Evolutionary conservation across 2,329 filamentous ascomycete species (phyloP).

Genomic region (Saccharata proteae): DNA sequence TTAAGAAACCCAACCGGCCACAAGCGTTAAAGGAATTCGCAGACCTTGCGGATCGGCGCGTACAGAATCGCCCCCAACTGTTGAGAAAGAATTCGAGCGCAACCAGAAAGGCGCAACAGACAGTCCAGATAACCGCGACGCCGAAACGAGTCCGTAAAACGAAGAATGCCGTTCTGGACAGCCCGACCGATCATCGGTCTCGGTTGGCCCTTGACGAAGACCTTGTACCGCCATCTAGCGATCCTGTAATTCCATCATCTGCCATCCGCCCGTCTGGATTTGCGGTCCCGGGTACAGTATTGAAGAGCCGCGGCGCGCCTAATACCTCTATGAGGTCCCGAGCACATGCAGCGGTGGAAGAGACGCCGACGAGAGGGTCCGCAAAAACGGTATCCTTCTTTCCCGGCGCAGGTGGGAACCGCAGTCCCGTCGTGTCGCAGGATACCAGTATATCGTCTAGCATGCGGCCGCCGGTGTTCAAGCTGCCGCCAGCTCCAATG

Average conservation of each 20-base stretch:
- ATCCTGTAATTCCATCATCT: slow-evolving; percentile 29
- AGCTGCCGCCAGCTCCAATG: slow-evolving; percentile 12
- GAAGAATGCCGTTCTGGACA: slow-evolving; percentile 13
- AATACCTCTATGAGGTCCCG: too few species aligned
- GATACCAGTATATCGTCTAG: not conserved
- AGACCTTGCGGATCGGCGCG: slow-evolving; percentile 53
- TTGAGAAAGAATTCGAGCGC: slow-evolving; percentile 13
- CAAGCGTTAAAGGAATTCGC: slow-evolving; percentile 55
- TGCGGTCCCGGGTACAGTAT: slow-evolving; percentile 16
- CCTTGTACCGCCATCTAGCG: slow-evolving; percentile 15
- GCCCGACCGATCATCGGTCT: slow-evolving; percentile 8
- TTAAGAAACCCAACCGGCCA: slow-evolving; percentile 65
- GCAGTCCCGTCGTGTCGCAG: not conserved
- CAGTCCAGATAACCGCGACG: slow-evolving; percentile 31
- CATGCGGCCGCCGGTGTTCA: not conserved
- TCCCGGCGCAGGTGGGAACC: too few species aligned
- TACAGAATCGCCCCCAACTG: slow-evolving; percentile 7
- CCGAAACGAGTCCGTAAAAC: slow-evolving; percentile 24
- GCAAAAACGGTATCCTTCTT: slow-evolving; percentile 16
- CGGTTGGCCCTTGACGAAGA: slow-evolving; percentile 14
- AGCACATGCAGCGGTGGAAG: slow-evolving; percentile 23
- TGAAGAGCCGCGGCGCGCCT: slow-evolving; percentile 18
- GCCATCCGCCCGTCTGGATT: slow-evolving; percentile 18
- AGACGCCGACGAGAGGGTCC: slow-evolving; percentile 31
- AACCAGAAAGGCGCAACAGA: slow-evolving; percentile 17